These are phyloP conservation scores for Acidomyces sp. DNA, from an alignment of 495 filamentous ascomycete genomes.

Conservation along the genomic window DNA sequence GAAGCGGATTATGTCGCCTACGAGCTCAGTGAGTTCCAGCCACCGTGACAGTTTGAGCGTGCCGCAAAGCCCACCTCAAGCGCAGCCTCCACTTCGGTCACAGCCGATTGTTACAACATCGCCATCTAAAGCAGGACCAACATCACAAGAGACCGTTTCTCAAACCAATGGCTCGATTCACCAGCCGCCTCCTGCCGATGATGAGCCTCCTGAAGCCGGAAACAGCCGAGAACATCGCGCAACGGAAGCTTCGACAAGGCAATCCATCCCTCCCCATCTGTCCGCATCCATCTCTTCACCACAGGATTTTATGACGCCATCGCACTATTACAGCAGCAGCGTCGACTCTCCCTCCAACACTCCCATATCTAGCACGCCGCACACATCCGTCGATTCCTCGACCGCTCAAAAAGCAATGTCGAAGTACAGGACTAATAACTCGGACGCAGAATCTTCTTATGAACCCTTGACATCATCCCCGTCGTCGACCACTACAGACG, in stretches of 20 bases:
- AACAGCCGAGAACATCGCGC: not conserved
- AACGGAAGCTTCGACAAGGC: constrained; percentile 4
- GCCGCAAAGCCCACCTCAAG: constrained; percentile 7
- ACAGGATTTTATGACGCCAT: constrained; percentile 7
- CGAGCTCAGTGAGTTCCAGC: constrained; percentile 34
- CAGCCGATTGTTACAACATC: constrained; percentile 1
- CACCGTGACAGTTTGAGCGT: constrained; percentile 14
- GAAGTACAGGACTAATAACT: constrained; percentile 8
- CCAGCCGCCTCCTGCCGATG: constrained; percentile 17
- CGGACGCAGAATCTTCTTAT: constrained; percentile 22
- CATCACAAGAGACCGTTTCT: not conserved
- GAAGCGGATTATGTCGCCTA: constrained; percentile 37
- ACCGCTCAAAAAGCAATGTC: not conserved
- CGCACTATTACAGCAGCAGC: constrained; percentile 15
- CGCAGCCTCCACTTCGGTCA: too few relatives aligned
- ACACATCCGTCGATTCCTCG: not conserved
- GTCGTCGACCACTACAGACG: constrained; percentile 8
- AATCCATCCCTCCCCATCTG: constrained; percentile 4
- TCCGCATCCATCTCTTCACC: constrained; percentile 16
- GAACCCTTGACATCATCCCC: constrained; percentile 29
- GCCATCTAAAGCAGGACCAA: constrained; percentile 1
- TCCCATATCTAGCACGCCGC: constrained; percentile 2
- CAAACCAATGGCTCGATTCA: constrained; percentile 13
- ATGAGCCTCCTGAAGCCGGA: not conserved
- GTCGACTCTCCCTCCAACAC: constrained; percentile 9